Evolutionary conservation across 306 rosid genomes (phyloP), one percentile per base, ranked within the genome.

Genomic region (Geum urbanum): DNA sequence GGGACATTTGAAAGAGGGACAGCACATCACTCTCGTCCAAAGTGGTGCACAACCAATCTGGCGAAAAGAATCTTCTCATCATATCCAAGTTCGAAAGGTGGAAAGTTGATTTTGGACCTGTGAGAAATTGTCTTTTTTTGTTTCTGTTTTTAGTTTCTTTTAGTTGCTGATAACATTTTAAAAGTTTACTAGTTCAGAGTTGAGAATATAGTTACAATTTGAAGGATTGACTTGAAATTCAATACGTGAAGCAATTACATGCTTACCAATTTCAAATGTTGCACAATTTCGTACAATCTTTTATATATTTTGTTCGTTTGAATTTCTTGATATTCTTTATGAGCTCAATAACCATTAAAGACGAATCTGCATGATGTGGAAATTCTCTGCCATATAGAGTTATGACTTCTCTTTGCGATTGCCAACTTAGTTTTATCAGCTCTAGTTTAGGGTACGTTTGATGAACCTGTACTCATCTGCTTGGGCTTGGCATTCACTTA

Each of bases 1-100:
- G 72, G 89, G 87, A 53, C 91, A 78, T 64, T 69, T 91, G 79
- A 81, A 78, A 19, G 88, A 83, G 76, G 97, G 88, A 49, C 86
- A 88, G 54, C 53, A 74, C 77, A 96, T 91, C 47, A 91, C 97
- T 11, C 89, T 94, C 58, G 99, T 94, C 65, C 99, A 94, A 87
- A 94, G 99, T 71, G 99, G 96, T 47, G 95, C 91, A 46, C 97
- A 88, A 72, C 95, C 96, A 74, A 94, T 94, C 70, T 94, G 99
- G 99, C 96, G 96, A 8, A 52, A 75, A 58, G 91, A 91, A 75
- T 94, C 96, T 58, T 88, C 88, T 72, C 99, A 94, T 71, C 96
- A 88, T 77, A 88, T 94, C 65, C 96, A 94, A 94, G 95, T 91
- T 57, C 97, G 98, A 15, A 55, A 80, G 82, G 89, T 94, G 77